Evolutionary conservation across 2,329 filamentous ascomycete genomes (phyloP).

Genomic region (Aspergillus sp.): DNA sequence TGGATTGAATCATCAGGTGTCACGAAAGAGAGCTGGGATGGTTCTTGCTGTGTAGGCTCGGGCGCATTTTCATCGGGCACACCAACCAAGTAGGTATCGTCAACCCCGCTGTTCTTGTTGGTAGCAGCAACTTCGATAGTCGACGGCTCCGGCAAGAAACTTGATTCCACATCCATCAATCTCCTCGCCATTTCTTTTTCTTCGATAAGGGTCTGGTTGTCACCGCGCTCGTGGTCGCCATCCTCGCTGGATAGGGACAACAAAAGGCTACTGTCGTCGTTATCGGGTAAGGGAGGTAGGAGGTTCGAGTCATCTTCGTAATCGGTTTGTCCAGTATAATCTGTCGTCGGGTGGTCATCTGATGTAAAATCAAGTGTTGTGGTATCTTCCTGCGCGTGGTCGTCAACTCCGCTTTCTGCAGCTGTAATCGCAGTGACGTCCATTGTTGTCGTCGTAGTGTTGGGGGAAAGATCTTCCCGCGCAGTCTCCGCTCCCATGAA

Average conservation of each 20-base stretch:
- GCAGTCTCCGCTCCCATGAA: conserved; percentile 23
- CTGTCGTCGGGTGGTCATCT: not conserved
- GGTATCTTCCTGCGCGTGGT: conserved; percentile 12
- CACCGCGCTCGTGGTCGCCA: conserved; percentile 27
- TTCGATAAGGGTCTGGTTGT: conserved; percentile 44
- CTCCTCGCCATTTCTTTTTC: conserved; percentile 57
- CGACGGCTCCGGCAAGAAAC: conserved; percentile 55
- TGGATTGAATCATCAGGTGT: conserved; percentile 18
- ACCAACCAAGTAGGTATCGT: conserved; percentile 43
- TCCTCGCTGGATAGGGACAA: conserved; percentile 24
- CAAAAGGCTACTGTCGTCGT: conserved; percentile 29
- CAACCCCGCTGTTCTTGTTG: conserved; percentile 25
- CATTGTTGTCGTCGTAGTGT: conserved; percentile 13
- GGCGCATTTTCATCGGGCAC: conserved; percentile 21
- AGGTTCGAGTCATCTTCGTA: conserved; percentile 21
- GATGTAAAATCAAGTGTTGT: too few species aligned
- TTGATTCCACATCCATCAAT: conserved; percentile 60
- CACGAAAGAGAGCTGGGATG: conserved; percentile 21
- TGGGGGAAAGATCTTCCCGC: conserved; percentile 18
- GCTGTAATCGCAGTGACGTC: conserved; percentile 9
- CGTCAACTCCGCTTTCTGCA: conserved; percentile 7
- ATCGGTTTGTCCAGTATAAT: conserved; percentile 5
- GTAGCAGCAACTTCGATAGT: conserved; percentile 32
- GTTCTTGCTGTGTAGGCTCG: conserved; percentile 12
- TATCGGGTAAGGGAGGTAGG: conserved; percentile 28